Evolutionary conservation across 2,329 filamentous ascomycete genomes (phyloP), one percentile per base, ranked within the genome.

Genomic region (Emmonsiellopsis sp.): DNA sequence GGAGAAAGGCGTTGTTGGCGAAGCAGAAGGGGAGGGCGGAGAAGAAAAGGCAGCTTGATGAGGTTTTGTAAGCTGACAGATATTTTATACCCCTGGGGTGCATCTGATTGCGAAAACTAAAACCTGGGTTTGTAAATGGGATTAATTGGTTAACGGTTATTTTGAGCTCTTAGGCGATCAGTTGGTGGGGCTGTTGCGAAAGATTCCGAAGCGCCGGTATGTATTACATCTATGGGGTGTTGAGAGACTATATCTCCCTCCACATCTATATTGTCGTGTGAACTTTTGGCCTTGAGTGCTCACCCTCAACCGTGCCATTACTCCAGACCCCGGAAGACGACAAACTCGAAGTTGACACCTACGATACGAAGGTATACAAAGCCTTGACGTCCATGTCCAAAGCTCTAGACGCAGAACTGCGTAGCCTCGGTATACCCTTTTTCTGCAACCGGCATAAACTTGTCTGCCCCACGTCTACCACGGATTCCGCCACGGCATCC

Each of bases 341-440:
- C 46, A 65, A 74, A 36, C 70, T 74, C 47, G 83, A 86, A 63
- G 67, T 86, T 6, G 63, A 70, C 33, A 71, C 71, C 17, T 86
- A 82, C 62, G 82, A 86, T 58, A 67, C 69, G 51, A 86, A 86
- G 62, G 79, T 86, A 13, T 79, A 85, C 59, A 74, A 71, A 52
- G 82, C 82, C 2, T 77, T 79, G 49, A 68, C 68, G 42, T 71
- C 78, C 9, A 85, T 87, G 83, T 74, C 78, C 0, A 71, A 74
- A n/a, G 76, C 77, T 11, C 79, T 85, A 66, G 73, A 71, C 6
- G 65, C 67, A 1, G 79, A 81, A 57, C 65, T 87, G 46, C 78
- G 79, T 53, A 70, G 66, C 6, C 63, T 86, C 34, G 80, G 78
- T 7, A 76, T 85, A 37, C 82, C 82, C 0, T 84, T 85, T 62